phyloP scores from a whole-genome alignment of 257 asterid species.

The Przewalskia tangutica region DNA sequence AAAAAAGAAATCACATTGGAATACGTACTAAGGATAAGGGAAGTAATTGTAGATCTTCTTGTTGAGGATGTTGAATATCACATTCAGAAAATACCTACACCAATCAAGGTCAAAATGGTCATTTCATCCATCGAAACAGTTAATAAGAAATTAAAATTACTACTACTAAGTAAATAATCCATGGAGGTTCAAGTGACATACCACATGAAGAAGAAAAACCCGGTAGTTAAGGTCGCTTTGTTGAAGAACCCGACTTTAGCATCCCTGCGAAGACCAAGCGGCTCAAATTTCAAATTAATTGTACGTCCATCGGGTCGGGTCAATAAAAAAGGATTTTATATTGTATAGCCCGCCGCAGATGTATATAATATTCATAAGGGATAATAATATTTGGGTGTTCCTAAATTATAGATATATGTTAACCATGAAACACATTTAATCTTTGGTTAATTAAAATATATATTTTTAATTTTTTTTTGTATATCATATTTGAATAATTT shows the following conservation, averaged over 20 bases:
- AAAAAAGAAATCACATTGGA: not conserved
- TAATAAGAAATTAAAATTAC: no score
- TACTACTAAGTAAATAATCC: not conserved
- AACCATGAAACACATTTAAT: no score
- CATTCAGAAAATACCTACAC: slow-evolving; percentile 74
- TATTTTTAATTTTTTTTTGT: no score
- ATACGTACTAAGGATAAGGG: slow-evolving; percentile 87
- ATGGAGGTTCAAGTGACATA: slow-evolving; percentile 23
- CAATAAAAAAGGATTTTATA: no score
- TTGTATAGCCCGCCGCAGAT: no score
- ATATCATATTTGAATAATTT: no score
- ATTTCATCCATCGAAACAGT: not conserved
- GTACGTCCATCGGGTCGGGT: no score
- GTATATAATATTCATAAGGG: no score
- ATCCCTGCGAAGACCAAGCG: slow-evolving; percentile 26
- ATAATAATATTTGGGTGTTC: no score
- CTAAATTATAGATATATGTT: no score
- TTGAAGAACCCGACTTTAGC: slow-evolving; percentile 68
- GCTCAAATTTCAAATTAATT: not conserved
- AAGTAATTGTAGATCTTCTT: slow-evolving; percentile 98
- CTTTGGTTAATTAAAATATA: no score
- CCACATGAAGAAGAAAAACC: slow-evolving; percentile 99
- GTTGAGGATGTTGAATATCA: slow-evolving; percentile 92
- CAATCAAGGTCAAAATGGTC: slow-evolving; percentile 7
- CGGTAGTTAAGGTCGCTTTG: slow-evolving; percentile 72